A percentile compares a stretch with the other conserved stretches of the same genome.
phyloP scores from a whole-genome alignment of 2,329 filamentous ascomycete genomes.

The Raffaelea arxii region DNA sequence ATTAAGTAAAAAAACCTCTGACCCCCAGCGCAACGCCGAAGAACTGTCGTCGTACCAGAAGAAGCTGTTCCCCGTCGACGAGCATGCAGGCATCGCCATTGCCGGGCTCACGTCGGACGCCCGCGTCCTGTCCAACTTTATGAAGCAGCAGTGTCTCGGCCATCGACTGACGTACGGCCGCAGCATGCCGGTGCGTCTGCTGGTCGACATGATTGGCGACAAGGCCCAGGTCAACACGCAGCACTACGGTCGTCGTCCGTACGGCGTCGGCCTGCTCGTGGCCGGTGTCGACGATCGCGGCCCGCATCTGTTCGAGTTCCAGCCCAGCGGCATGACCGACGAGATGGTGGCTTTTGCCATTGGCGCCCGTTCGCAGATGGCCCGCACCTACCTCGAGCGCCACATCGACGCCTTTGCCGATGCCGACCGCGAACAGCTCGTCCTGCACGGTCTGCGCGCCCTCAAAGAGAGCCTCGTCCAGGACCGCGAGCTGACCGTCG shows the following conservation, averaged over 20 bases:
- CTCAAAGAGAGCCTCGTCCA: slow-evolving; percentile 93
- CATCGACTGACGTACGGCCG: slow-evolving; percentile 94
- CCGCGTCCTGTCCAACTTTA: slow-evolving; percentile 98
- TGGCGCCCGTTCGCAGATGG: slow-evolving; percentile 94
- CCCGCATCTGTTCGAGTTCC: slow-evolving; percentile 96
- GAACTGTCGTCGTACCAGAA: slow-evolving; percentile 99
- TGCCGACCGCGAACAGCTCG: slow-evolving; percentile 71
- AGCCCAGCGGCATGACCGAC: slow-evolving; percentile 89
- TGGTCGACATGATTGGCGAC: slow-evolving; percentile 87
- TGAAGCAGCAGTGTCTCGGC: slow-evolving; percentile 97
- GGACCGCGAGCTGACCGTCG: slow-evolving; percentile 94
- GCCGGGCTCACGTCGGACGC: slow-evolving; percentile 95
- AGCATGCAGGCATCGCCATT: slow-evolving; percentile 88
- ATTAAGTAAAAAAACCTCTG: too few species aligned
- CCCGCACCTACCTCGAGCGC: slow-evolving; percentile 89
- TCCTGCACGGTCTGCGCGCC: slow-evolving; percentile 81
- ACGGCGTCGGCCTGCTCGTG: slow-evolving; percentile 87
- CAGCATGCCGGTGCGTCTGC: slow-evolving; percentile 78
- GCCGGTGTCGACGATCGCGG: slow-evolving; percentile 90
- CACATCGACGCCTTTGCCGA: slow-evolving; percentile 76
- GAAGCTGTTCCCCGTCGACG: slow-evolving; percentile 95
- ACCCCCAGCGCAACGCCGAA: slow-evolving; percentile 94
- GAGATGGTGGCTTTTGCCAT: slow-evolving; percentile 97
- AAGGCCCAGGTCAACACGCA: slow-evolving; percentile 98
- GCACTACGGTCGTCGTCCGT: slow-evolving; percentile 91